Evolutionary conservation across 257 asterid genomes (phyloP).

Genomic region (Primulina tabacum): DNA sequence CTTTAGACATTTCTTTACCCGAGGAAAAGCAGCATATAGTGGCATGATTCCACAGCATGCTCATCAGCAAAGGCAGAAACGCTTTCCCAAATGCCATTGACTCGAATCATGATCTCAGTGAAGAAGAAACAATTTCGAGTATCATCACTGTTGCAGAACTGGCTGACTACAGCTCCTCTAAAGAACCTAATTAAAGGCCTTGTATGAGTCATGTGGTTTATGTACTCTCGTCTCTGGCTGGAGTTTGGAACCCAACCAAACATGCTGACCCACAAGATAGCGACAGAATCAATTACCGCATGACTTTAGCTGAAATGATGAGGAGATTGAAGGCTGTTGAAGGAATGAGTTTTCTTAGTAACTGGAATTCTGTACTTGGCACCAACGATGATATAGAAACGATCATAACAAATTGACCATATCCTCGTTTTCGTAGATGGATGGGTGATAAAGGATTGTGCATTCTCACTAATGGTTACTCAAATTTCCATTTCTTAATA

Average conservation of each 20-base stretch:
- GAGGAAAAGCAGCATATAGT: conserved; percentile 76
- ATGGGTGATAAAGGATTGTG: conserved; percentile 51
- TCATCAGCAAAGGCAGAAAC: conserved; percentile 40
- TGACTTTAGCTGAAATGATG: conserved; percentile 76
- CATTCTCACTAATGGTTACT: no score
- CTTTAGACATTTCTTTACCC: conserved; percentile 55
- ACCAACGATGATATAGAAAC: conserved; percentile 69
- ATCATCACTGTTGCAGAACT: conserved; percentile 64
- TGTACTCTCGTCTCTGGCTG: conserved; percentile 70
- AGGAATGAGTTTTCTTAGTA: conserved; percentile 56
- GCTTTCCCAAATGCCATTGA: conserved; percentile 53
- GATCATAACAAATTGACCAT: conserved; percentile 70
- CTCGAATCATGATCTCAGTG: conserved; percentile 43
- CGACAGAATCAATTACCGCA: conserved; percentile 70
- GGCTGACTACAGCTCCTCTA: conserved; percentile 77
- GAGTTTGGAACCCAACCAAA: conserved; percentile 83
- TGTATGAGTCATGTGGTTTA: conserved; percentile 84
- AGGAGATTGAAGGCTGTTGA: conserved; percentile 89
- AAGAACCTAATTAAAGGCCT: conserved; percentile 81
- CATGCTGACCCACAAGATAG: conserved; percentile 65
- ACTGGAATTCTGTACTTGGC: conserved; percentile 43
- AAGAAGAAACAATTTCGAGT: conserved; percentile 58
- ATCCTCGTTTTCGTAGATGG: conserved; percentile 58
- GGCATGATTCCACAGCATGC: conserved; percentile 75
- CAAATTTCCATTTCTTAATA: no score